Conservation (phyloP, 768 basidiomycete genomes). For the Mycena capillaripes region DNA sequence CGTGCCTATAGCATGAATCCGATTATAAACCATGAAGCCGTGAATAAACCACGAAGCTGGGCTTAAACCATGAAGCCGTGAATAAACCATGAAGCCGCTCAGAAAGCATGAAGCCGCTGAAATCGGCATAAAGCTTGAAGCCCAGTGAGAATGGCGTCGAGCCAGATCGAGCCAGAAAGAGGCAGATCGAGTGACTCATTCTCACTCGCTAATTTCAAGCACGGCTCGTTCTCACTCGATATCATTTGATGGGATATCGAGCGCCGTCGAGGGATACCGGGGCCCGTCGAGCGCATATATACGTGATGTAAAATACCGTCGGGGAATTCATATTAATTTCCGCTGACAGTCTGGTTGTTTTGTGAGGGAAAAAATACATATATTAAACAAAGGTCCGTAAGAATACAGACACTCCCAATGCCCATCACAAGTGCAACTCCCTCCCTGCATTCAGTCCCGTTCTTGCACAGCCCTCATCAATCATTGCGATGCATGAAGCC, state of each 20-base stretch:
- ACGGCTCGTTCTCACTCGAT: no score
- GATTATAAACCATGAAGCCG: no score
- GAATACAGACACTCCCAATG: not conserved
- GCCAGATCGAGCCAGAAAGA: no score
- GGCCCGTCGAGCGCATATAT: not conserved
- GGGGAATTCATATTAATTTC: not conserved
- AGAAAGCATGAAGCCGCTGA: no score
- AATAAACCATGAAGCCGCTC: no score
- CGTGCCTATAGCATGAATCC: no score
- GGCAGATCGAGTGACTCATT: no score
- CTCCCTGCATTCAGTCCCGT: not conserved
- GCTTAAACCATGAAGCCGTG: no score
- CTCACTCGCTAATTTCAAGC: no score
- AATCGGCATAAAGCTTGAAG: no score
- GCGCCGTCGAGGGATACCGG: not conserved
- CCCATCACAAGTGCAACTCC: not conserved
- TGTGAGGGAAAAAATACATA: not conserved
- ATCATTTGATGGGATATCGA: not conserved
- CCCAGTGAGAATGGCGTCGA: no score
- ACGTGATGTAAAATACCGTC: not conserved
- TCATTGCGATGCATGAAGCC: not conserved
- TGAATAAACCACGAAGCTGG: no score
- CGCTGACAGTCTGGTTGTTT: not conserved
- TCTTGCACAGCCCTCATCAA: not conserved
- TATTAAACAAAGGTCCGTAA: not conserved